phyloP scores from a whole-genome alignment of 1,284 basidiomycete genomes.

The Puccinia hordei region DNA sequence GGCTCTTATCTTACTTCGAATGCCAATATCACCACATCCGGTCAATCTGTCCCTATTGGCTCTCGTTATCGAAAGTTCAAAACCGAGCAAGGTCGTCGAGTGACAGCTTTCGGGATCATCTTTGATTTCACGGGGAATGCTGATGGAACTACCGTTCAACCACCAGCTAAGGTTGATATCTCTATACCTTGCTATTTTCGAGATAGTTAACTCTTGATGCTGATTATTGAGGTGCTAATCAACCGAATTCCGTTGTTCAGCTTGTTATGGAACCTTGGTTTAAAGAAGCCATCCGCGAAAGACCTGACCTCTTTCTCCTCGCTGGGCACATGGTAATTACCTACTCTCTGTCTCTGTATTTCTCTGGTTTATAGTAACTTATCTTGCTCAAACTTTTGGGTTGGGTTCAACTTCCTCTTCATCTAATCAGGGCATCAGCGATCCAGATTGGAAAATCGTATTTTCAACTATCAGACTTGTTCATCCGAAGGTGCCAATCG shows the following conservation, averaged over 20 bases:
- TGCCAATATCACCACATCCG: slow-evolving; percentile 74
- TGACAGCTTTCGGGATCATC: slow-evolving; percentile 79
- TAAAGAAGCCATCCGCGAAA: slow-evolving; percentile 72
- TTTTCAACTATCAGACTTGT: slow-evolving; percentile 72
- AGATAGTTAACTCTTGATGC: background rate
- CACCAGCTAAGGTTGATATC: slow-evolving; percentile 66
- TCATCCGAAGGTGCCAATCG: slow-evolving; percentile 73
- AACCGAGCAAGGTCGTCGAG: slow-evolving; percentile 70
- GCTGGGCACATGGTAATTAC: slow-evolving; percentile 64
- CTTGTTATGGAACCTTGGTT: slow-evolving; percentile 64
- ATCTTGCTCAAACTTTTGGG: slow-evolving; percentile 35
- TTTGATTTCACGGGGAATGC: slow-evolving; percentile 72
- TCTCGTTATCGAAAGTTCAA: slow-evolving; percentile 70
- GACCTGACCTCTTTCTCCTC: slow-evolving; percentile 78
- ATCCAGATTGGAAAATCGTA: slow-evolving; percentile 68
- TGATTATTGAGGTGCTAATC: too few relatives aligned
- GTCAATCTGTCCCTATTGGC: slow-evolving; percentile 61
- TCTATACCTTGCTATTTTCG: slow-evolving; percentile 61
- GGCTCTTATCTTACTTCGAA: slow-evolving; percentile 81
- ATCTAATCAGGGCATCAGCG: slow-evolving; percentile 54
- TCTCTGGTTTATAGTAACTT: slow-evolving; percentile 62
- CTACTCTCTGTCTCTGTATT: background rate
- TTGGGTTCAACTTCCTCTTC: background rate
- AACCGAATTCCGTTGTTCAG: background rate
- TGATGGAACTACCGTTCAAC: slow-evolving; percentile 65